phyloP scores from a whole-genome alignment of 1,284 basidiomycete genomes.

The Porogramme epimiltina region DNA sequence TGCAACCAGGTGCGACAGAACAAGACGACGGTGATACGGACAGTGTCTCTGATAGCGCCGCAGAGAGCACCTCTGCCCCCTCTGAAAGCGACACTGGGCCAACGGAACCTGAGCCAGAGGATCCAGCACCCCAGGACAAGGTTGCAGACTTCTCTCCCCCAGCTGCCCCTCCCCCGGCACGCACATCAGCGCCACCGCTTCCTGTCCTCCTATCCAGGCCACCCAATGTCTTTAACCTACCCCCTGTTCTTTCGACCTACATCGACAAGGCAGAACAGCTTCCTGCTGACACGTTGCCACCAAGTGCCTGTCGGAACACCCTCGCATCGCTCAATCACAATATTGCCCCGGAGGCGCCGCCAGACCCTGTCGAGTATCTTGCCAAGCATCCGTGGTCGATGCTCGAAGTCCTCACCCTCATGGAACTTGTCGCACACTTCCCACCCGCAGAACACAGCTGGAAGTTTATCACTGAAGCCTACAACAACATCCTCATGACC shows the following conservation, averaged over 20 bases:
- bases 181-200: too few relatives aligned
- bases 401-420: slow-evolving; percentile 21
- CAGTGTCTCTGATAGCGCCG: slow-evolving; percentile 14
- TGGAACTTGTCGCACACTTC: slow-evolving; percentile 23
- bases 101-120: slow-evolving; percentile 13
- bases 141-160: too few relatives aligned
- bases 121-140: too few relatives aligned
- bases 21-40: slow-evolving; percentile 5
- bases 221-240: background rate
- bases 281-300: background rate
- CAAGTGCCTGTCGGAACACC: background rate
- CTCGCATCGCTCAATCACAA: slow-evolving; percentile 8
- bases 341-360: slow-evolving; percentile 13
- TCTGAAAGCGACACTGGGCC: slow-evolving; percentile 15
- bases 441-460: slow-evolving; percentile 21
- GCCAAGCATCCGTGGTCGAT: slow-evolving; percentile 21
- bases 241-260: too few relatives aligned
- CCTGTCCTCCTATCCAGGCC: too few relatives aligned
- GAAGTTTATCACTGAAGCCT: slow-evolving; percentile 22
- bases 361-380: slow-evolving; percentile 12
- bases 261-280: too few relatives aligned
- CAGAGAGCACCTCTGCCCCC: slow-evolving; percentile 11
- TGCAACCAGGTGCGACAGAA: slow-evolving; percentile 12
- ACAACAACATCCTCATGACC: slow-evolving; percentile 25
- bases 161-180: too few relatives aligned